Percentiles rank a stretch among this genome's conserved stretches.
phyloP scores from a whole-genome alignment of 306 rosid species.

The Amphicarpaea edgeworthii region DNA sequence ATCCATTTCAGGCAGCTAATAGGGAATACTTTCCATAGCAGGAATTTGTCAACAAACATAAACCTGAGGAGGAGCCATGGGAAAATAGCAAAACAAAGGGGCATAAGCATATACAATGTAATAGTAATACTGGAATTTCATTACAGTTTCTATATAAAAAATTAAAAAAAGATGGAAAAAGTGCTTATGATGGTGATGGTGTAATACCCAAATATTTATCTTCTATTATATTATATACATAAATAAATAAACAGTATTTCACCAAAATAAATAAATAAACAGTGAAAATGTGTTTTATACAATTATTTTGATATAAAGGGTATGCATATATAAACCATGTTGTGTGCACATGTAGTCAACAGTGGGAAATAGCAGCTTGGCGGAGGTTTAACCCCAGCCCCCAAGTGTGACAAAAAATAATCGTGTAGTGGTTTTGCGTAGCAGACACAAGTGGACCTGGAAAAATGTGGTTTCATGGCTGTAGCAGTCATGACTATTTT shows the following conservation, averaged over 20 bases:
- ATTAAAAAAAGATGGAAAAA: neutral
- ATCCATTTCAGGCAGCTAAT: constrained; percentile 86
- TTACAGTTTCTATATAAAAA: neutral
- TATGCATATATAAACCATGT: neutral
- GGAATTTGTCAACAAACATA: constrained; percentile 81
- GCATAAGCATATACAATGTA: constrained; percentile 17
- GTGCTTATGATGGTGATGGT: neutral
- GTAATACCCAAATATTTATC: no score
- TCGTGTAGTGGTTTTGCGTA: neutral
- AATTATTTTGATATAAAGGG: no score
- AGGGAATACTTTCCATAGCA: constrained; percentile 95
- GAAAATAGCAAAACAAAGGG: constrained; percentile 20
- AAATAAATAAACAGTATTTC: no score
- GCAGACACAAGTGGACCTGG: neutral
- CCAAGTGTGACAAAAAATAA: neutral
- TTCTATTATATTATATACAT: no score
- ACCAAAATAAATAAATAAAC: no score
- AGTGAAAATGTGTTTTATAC: no score
- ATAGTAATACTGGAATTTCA: constrained; percentile 34
- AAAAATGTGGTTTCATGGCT: neutral
- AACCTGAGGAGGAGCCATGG: constrained; percentile 63
- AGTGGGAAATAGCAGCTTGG: neutral
- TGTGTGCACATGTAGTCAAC: neutral
- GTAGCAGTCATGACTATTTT: neutral
- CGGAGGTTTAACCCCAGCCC: neutral